phyloP scores from a whole-genome alignment of 2,329 filamentous ascomycete species.

The Alternaria conjuncta region DNA sequence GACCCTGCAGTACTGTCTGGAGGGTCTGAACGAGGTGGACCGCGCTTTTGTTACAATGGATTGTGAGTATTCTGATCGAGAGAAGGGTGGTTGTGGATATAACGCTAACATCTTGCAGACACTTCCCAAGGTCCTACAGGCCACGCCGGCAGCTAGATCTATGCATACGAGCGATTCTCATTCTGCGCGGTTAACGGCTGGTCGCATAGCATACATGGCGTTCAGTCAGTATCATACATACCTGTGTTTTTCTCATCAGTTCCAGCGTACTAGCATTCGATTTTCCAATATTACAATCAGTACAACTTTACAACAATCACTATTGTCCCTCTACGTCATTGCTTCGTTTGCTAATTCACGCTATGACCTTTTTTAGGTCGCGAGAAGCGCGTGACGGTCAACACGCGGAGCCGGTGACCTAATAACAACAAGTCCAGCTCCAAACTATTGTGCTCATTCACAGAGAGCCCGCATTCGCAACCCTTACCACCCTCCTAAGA shows the following conservation, averaged over 20 bases:
- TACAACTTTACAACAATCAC: background rate
- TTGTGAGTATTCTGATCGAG: conserved; percentile 44
- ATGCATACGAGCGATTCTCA: background rate
- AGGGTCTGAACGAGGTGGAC: conserved; percentile 61
- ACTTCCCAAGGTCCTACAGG: conserved; percentile 35
- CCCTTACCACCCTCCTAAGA: background rate
- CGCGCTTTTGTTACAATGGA: conserved; percentile 60
- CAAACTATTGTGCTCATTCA: background rate
- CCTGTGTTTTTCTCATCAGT: background rate
- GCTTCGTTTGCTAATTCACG: no score
- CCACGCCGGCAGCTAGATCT: conserved; percentile 14
- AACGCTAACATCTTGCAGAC: conserved; percentile 21
- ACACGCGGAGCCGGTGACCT: background rate
- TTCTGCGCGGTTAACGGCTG: background rate
- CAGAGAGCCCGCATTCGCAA: background rate
- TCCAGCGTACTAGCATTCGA: background rate
- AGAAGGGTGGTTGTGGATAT: background rate
- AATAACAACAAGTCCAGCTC: background rate
- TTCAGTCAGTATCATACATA: background rate
- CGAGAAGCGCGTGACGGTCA: background rate
- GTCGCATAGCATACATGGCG: conserved; percentile 8
- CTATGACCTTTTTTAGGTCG: background rate
- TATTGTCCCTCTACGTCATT: background rate
- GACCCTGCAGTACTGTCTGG: conserved; percentile 67
- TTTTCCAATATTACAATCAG: background rate